Evolutionary conservation across 2,329 filamentous ascomycete genomes (phyloP).

Genomic region (Geosmithia morbida): DNA sequence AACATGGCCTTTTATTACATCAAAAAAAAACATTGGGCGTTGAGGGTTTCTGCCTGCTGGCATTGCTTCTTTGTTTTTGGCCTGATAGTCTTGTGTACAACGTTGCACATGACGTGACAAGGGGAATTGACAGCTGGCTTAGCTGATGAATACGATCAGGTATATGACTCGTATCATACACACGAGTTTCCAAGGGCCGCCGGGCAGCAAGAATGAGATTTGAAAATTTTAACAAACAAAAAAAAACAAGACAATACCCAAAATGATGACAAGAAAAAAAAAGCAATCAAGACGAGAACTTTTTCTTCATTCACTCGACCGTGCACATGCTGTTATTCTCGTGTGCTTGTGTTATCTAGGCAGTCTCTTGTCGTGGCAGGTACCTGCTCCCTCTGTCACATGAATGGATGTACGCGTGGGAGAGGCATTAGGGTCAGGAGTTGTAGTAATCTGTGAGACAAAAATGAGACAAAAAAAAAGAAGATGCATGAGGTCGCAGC

Average conservation of each 20-base stretch:
- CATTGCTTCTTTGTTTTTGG: background rate
- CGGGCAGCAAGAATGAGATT: background rate
- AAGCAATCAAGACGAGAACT: background rate
- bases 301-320: background rate
- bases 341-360: background rate
- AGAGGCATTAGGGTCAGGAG: too few relatives aligned
- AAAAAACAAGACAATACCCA: background rate
- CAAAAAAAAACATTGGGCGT: background rate
- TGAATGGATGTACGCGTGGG: background rate
- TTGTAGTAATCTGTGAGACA: too few relatives aligned
- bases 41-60: background rate
- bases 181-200: background rate
- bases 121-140: background rate
- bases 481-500: too few relatives aligned
- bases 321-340: background rate
- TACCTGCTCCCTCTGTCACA: background rate
- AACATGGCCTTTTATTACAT: too few relatives aligned
- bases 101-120: background rate
- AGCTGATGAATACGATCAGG: background rate
- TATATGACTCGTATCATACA: too few relatives aligned
- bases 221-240: background rate
- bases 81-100: background rate
- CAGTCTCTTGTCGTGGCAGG: too few relatives aligned
- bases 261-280: background rate
- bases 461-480: too few relatives aligned